These are phyloP conservation scores for Hyphopichia burtonii DNA, from an alignment of 1,139 yeast species.

Conservation along the genomic window DNA sequence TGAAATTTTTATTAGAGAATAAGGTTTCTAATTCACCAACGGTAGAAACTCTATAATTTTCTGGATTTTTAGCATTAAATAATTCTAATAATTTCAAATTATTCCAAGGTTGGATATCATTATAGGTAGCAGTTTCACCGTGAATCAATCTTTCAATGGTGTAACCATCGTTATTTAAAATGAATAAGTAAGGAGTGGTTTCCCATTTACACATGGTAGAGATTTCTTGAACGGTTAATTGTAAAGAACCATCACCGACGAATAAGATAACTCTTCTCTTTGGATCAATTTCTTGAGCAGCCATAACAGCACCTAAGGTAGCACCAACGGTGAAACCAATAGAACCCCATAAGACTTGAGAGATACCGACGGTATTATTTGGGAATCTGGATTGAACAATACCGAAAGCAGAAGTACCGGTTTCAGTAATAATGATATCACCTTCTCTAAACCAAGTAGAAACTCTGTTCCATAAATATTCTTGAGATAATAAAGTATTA, in stretches of 20 bases:
- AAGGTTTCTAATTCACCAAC: constrained; percentile 66
- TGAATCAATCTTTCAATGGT: constrained; percentile 88
- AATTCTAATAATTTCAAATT: constrained; percentile 66
- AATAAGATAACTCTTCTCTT: constrained; percentile 73
- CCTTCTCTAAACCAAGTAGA: constrained; percentile 76
- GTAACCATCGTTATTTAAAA: constrained; percentile 83
- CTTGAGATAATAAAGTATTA: constrained; percentile 53
- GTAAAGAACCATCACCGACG: constrained; percentile 90
- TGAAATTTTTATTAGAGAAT: constrained; percentile 54
- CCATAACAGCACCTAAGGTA: constrained; percentile 80
- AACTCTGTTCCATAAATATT: constrained; percentile 79
- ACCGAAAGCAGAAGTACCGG: constrained; percentile 91
- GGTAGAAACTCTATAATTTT: constrained; percentile 55
- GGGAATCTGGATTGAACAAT: constrained; percentile 80
- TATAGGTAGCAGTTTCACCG: constrained; percentile 73
- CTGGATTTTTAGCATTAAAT: constrained; percentile 67
- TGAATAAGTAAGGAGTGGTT: constrained; percentile 75
- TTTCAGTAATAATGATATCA: constrained; percentile 79
- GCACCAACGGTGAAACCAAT: constrained; percentile 89
- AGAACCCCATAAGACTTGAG: constrained; percentile 90
- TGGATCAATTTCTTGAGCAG: constrained; percentile 72
- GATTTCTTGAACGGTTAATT: constrained; percentile 84
- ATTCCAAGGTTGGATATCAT: constrained; percentile 82
- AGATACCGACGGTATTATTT: constrained; percentile 67
- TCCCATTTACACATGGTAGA: constrained; percentile 82